Conservation (phyloP, 495 filamentous ascomycete genomes). For the Talaromyces stipitatus region DNA sequence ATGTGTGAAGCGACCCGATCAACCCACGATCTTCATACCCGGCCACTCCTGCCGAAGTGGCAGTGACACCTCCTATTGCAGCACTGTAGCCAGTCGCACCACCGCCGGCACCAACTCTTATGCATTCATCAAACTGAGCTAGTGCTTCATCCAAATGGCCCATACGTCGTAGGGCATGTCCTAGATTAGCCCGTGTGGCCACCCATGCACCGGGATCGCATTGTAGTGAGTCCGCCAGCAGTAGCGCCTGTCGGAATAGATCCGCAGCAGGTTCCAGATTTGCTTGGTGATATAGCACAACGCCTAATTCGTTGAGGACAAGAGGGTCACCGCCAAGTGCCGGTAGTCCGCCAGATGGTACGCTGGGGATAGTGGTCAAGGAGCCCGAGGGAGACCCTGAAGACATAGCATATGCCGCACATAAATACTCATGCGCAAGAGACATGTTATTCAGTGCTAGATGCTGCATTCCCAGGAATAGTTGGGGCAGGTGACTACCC, state of each 20-base stretch:
- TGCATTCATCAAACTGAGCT: slow-evolving; percentile 71
- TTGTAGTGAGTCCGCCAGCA: slow-evolving; percentile 69
- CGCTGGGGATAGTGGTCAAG: slow-evolving; percentile 16
- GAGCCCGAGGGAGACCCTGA: slow-evolving; percentile 43
- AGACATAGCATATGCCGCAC: slow-evolving; percentile 69
- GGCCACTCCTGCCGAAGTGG: slow-evolving; percentile 31
- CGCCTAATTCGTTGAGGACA: slow-evolving; percentile 89
- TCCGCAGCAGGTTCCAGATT: slow-evolving; percentile 61
- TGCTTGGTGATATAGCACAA: slow-evolving; percentile 89
- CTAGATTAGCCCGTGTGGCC: slow-evolving; percentile 80
- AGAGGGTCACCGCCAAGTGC: slow-evolving; percentile 60
- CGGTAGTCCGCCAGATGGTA: slow-evolving; percentile 46
- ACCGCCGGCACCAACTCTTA: slow-evolving; percentile 66
- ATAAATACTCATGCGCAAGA: slow-evolving; percentile 91
- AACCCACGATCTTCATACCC: slow-evolving; percentile 41
- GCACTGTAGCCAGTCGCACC: slow-evolving; percentile 42
- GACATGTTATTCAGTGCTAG: slow-evolving; percentile 91
- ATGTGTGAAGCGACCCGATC: slow-evolving; percentile 37
- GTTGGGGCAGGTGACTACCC: slow-evolving; percentile 90
- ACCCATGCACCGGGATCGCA: slow-evolving; percentile 80
- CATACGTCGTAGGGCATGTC: slow-evolving; percentile 72
- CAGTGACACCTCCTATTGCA: slow-evolving; percentile 31
- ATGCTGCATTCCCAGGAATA: slow-evolving; percentile 98
- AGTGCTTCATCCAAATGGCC: slow-evolving; percentile 65
- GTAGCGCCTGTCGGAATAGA: slow-evolving; percentile 67